Evolutionary conservation across 495 filamentous ascomycete genomes (phyloP), one percentile per base, ranked within the genome.

Genomic region (Durotheca rogersii): DNA sequence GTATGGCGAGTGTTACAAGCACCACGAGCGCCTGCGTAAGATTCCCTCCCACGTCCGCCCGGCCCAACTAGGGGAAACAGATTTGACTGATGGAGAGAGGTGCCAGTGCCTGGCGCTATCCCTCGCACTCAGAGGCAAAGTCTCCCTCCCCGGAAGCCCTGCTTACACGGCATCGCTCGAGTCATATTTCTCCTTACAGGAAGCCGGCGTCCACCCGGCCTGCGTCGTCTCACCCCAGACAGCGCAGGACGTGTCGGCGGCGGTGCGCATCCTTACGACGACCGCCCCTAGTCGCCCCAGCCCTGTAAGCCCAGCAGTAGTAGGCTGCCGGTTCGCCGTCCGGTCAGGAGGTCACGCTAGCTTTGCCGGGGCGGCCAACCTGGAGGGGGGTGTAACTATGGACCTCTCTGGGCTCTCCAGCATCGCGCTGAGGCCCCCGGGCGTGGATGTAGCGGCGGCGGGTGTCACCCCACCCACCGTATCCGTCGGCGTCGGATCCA

Each of bases 271-370:
- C 9, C 47, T 67, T 19, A 52, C 45, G 9, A 45, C 23, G 23
- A 27, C 23, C 23, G 23, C 9, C 23, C 23, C 23, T 27, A 27
- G 4, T 1, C 4, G 9, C 23, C 23, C 23, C 9, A 27, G 9
- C 23, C 23, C 23, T 27, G 4, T 27, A 9, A 27, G 23, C 23
- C 29, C 51, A 7, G 42, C 45, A 17, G 43, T 42, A 2, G 20
- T 42, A 2, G 20, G 72, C 38, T 71, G 73, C 25, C 49, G 69
- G 6, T 81, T 82, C 54, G 69, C 71, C 3, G 71, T 82, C 31
- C 69, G 72, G 21, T 66, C 68, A 40, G 77, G 77, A 6, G 80
- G 80, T 0, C 79, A 82, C 57, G 70, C 67, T 6, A 68, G 70
- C 14, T 72, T 70, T 32, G 44, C 58, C 14, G 81, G 82, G 46